Conservation (phyloP, 257 asterid genomes). For the Ophiorrhiza pumila region DNA sequence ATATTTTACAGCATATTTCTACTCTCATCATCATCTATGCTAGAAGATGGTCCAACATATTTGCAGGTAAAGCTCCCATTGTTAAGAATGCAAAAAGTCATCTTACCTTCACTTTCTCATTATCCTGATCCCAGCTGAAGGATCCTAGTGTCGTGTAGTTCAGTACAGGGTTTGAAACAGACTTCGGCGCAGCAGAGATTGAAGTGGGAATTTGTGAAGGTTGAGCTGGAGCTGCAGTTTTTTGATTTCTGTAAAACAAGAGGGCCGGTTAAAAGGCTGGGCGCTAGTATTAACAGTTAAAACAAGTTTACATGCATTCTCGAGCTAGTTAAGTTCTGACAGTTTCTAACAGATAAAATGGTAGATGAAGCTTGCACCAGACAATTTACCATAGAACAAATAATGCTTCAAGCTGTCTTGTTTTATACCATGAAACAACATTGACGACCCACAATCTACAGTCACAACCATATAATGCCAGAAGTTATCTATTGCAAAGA, state of each 20-base stretch:
- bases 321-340: neutral
- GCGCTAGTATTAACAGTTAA: neutral
- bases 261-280: neutral
- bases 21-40: neutral
- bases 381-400: neutral
- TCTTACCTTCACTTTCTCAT: slow-evolving; percentile 71
- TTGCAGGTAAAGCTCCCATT: neutral
- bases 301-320: neutral
- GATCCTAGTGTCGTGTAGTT: slow-evolving; percentile 58
- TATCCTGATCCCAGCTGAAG: slow-evolving; percentile 96
- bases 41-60: neutral
- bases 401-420: neutral
- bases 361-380: neutral
- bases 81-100: neutral
- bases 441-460: neutral
- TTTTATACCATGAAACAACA: neutral
- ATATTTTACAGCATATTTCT: neutral
- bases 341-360: neutral
- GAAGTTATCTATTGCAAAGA: neutral
- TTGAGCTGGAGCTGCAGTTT: slow-evolving; percentile 28
- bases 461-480: neutral
- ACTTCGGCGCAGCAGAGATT: slow-evolving; percentile 34
- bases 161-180: slow-evolving; percentile 25
- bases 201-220: slow-evolving; percentile 34
- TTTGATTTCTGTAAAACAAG: slow-evolving; percentile 41